These are phyloP conservation scores for Zymoseptoria tritici DNA, from an alignment of 2,329 filamentous ascomycete species.

Conservation along the genomic window DNA sequence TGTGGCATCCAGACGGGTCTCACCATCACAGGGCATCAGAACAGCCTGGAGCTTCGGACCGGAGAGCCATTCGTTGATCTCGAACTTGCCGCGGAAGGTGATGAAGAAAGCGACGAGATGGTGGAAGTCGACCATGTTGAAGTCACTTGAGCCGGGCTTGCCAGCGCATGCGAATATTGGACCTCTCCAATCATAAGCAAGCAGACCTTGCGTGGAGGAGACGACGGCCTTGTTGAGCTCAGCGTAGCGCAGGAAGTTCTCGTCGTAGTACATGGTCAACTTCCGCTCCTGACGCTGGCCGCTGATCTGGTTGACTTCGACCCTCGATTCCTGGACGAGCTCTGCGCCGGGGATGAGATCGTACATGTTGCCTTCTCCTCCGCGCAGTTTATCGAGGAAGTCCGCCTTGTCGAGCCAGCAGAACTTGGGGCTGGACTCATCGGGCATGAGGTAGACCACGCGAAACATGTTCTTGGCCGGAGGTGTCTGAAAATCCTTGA, in stretches of 20 bases:
- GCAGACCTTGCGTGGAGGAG: background rate
- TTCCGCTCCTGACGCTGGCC: background rate
- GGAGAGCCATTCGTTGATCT: too few relatives aligned
- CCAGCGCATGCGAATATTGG: background rate
- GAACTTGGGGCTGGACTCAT: constrained; percentile 2
- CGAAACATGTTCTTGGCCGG: background rate
- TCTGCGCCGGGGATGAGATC: too few relatives aligned
- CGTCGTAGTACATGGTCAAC: background rate
- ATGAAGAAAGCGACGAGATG: background rate
- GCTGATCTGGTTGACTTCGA: too few relatives aligned
- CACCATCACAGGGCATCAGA: background rate
- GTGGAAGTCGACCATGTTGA: background rate
- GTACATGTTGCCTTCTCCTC: too few relatives aligned
- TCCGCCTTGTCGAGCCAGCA: background rate
- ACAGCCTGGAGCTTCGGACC: background rate
- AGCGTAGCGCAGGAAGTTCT: background rate
- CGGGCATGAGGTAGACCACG: background rate
- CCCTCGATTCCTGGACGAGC: too few relatives aligned
- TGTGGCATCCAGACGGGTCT: too few relatives aligned
- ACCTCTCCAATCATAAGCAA: background rate
- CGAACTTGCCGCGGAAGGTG: background rate
- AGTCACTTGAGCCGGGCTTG: background rate
- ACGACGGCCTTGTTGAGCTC: background rate
- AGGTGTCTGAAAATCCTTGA: background rate
- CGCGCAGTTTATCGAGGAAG: background rate